Evolutionary conservation across 1,139 yeast genomes (phyloP).

Genomic region (Pneumocystis canis): DNA sequence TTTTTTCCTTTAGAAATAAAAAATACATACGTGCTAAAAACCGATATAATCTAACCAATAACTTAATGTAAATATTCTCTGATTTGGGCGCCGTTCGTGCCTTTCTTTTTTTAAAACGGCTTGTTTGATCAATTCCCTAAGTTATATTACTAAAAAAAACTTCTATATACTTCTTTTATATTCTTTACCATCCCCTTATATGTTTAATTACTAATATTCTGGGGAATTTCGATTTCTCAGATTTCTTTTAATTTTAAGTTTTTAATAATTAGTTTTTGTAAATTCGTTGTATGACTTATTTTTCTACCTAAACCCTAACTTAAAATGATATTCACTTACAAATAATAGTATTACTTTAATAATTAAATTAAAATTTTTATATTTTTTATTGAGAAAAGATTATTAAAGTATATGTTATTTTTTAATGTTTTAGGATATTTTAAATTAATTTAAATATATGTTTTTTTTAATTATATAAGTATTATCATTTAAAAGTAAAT

Average conservation of each 20-base stretch:
- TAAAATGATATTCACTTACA: too few relatives aligned
- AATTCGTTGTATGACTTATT: not conserved
- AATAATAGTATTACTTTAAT: too few relatives aligned
- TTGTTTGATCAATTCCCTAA: conserved; percentile 93
- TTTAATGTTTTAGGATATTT: too few relatives aligned
- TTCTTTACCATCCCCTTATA: not conserved
- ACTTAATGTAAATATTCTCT: conserved; percentile 95
- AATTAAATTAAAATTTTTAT: too few relatives aligned
- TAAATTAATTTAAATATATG: too few relatives aligned
- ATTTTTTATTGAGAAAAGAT: not conserved
- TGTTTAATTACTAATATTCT: not conserved
- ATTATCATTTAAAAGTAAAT: too few relatives aligned
- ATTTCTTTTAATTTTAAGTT: too few relatives aligned
- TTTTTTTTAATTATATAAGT: too few relatives aligned
- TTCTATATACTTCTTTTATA: not conserved
- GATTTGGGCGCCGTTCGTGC: conserved; percentile 99
- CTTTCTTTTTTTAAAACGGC: conserved; percentile 90
- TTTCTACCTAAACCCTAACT: not conserved
- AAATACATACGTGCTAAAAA: conserved; percentile 95
- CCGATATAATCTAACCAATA: conserved; percentile 94
- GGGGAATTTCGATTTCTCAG: not conserved
- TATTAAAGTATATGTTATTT: not conserved
- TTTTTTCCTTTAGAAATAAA: not conserved
- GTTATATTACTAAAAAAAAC: conserved; percentile 26
- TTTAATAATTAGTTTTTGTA: too few relatives aligned